Evolutionary conservation across 805 yeast species (phyloP).

Genomic region (Clavispora asparagi): DNA sequence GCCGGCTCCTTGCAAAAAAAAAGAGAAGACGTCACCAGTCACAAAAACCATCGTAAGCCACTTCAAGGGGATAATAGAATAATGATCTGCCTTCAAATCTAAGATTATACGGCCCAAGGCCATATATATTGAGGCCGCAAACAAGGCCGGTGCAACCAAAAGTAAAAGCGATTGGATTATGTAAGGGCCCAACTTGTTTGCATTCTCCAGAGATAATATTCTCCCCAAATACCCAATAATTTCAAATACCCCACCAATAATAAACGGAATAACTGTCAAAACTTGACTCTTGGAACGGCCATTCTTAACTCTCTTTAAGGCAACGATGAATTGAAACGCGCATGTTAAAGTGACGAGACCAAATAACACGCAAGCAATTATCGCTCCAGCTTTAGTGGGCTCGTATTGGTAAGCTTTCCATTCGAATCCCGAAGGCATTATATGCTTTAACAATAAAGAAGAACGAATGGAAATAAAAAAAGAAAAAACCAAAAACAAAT

Average conservation of each 20-base stretch:
- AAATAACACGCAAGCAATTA: background rate
- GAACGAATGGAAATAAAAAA: too few species aligned
- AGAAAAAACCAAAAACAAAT: too few species aligned
- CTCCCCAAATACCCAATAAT: constrained; percentile 21
- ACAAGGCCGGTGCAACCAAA: constrained; percentile 25
- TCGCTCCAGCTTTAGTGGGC: background rate
- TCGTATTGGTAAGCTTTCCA: background rate
- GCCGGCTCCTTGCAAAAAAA: constrained; percentile 25
- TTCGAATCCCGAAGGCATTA: too few species aligned
- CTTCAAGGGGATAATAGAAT: constrained; percentile 15
- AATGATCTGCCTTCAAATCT: constrained; percentile 11
- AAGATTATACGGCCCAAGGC: constrained; percentile 20
- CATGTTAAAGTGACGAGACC: background rate
- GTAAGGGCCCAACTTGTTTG: constrained; percentile 11
- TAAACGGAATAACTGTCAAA: constrained; percentile 13
- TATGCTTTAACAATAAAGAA: too few species aligned
- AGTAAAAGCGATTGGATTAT: constrained; percentile 19
- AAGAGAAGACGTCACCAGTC: constrained; percentile 23
- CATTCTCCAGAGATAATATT: constrained; percentile 10
- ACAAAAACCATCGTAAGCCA: constrained; percentile 23
- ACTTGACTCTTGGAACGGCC: background rate
- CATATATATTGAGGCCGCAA: constrained; percentile 29
- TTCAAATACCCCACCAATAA: constrained; percentile 20
- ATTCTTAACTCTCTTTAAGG: background rate
- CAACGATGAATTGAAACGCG: background rate